Conservation (phyloP, 192 early-diverging fungal species). For the Coemansia sp. region DNA sequence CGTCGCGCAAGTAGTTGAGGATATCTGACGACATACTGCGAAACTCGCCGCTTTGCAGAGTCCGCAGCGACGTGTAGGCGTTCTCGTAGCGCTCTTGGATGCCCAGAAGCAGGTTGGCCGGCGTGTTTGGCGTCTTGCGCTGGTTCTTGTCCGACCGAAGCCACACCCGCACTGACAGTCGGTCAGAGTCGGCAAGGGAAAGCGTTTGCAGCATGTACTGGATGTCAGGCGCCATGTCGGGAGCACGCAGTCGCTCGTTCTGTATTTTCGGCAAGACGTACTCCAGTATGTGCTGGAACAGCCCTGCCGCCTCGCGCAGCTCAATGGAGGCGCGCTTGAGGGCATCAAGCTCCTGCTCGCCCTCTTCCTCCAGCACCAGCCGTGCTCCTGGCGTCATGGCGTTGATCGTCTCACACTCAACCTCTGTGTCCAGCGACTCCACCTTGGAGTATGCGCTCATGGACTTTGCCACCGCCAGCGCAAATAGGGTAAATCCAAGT, state of each 20-base stretch:
- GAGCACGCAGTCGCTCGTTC: conserved; percentile 27
- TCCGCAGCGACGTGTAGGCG: conserved; percentile 31
- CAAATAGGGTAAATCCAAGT: conserved; percentile 41
- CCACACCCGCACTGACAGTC: conserved; percentile 50
- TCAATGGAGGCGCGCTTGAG: conserved; percentile 46
- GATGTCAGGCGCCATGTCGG: conserved; percentile 46
- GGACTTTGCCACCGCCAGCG: conserved; percentile 46
- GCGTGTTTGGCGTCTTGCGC: conserved; percentile 42
- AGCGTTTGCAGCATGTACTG: conserved; percentile 52
- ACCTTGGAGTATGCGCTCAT: conserved; percentile 51
- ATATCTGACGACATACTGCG: conserved; percentile 44
- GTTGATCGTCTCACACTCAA: conserved; percentile 47
- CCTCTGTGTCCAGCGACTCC: conserved; percentile 43
- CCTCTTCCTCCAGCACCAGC: conserved; percentile 26
- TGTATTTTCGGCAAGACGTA: conserved; percentile 33
- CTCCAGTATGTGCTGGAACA: conserved; percentile 47
- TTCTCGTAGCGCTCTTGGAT: conserved; percentile 49
- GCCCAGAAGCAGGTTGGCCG: conserved; percentile 44
- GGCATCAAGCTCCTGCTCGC: conserved; percentile 38
- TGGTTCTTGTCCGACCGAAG: conserved; percentile 43
- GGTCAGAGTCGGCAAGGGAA: conserved; percentile 48
- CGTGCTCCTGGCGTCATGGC: conserved; percentile 36
- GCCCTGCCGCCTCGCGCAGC: conserved; percentile 44
- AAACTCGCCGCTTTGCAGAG: conserved; percentile 44
- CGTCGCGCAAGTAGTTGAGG: conserved; percentile 49